phyloP scores from a whole-genome alignment of 805 yeast genomes.

The Metschnikowia arizonensis region DNA sequence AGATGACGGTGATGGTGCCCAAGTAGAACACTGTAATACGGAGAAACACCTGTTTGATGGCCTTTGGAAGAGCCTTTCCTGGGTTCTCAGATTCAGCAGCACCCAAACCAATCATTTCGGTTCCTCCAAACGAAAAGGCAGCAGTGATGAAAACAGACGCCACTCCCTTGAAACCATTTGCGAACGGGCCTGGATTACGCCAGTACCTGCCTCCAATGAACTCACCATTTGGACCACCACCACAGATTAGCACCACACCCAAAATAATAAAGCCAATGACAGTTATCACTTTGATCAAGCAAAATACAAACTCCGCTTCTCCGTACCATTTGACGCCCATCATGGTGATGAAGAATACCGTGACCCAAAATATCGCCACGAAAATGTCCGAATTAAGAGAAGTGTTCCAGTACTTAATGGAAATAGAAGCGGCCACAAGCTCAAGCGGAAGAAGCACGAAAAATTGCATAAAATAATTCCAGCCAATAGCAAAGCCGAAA shows the following conservation, averaged over 20 bases:
- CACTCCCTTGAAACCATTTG: constrained; percentile 58
- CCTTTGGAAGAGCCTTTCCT: constrained; percentile 57
- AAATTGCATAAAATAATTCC: constrained; percentile 39
- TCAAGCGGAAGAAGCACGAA: constrained; percentile 35
- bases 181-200: constrained; percentile 57
- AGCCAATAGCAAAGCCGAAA: constrained; percentile 25
- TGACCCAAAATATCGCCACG: constrained; percentile 50
- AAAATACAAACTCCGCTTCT: constrained; percentile 61
- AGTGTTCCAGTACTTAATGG: constrained; percentile 47
- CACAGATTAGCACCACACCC: constrained; percentile 52
- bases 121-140: constrained; percentile 64
- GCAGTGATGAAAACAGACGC: constrained; percentile 58
- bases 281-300: constrained; percentile 52
- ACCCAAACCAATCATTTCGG: constrained; percentile 61
- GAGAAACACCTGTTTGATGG: constrained; percentile 64
- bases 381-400: constrained; percentile 48
- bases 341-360: constrained; percentile 50
- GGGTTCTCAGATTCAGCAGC: constrained; percentile 65
- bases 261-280: constrained; percentile 56
- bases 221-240: constrained; percentile 52
- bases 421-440: constrained; percentile 34
- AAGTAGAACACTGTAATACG: constrained; percentile 58
- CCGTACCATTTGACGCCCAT: constrained; percentile 67
- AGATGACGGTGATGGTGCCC: constrained; percentile 39
- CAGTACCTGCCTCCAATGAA: constrained; percentile 59